Evolutionary conservation across 345 rosid species (phyloP), one percentile per base, ranked within the genome.

Genomic region (Cardamine resedifolia): DNA sequence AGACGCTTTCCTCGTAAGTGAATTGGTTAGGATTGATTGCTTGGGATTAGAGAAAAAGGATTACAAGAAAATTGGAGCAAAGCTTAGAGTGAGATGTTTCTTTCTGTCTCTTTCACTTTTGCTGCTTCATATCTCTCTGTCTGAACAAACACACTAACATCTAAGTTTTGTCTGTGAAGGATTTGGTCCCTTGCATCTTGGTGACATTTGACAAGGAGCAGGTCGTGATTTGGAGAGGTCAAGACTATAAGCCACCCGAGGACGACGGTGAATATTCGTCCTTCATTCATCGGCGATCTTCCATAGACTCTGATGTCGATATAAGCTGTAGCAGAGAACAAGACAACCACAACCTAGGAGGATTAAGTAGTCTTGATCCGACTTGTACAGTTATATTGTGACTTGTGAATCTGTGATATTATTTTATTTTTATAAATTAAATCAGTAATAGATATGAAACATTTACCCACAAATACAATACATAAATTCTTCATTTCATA

Each of bases 121-220:
- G 56, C 7, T 19, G 28, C 15, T 44, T 52, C 6, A 20, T 1
- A 55, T n/a, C n/a, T 51, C 16, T 20, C 44, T 20, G 20, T 52
- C 60, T 51, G 18, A 31, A 36, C 52, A 43, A 8, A 52, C 50
- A 43, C 45, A 39, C 45, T 52, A 69, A 68, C 21, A 62, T 53
- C 4, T 15, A 45, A 63, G 24, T 70, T 33, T 20, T 43, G 19
- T 14, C 64, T 70, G 66, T 70, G 68, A 67, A 93, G 95, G 98
- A 91, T 74, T 61, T 89, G 82, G 86, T 91, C 67, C 96, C 97
- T 21, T 95, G 97, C 68, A 69, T 86, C 43, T 85, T 84, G 50
- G 96, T 95, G 66, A 90, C 97, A 73, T 91, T 91, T 81, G 96
- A 86, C 44, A 95, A 91, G 82, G 96, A 91, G 79, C 97, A 91